Base-by-base conservation (phyloP, 257 asterid species). In the Thymus mandschuricus region DNA sequence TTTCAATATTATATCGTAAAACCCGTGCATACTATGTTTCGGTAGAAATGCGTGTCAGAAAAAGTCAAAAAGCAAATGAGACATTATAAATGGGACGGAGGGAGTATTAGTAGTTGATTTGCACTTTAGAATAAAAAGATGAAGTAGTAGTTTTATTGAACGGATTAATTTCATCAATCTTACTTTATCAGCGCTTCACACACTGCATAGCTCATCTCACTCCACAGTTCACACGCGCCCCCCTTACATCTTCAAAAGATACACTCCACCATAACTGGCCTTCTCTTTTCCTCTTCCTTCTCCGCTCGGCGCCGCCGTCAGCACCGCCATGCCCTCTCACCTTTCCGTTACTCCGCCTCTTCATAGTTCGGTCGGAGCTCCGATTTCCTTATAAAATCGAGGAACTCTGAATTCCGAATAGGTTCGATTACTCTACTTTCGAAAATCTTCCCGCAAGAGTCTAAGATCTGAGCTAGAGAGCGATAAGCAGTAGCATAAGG, bases 391-490 rank as follows among this genome's bases (percentile, higher is more conserved):
- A 46, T 12, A 46, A 45, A 64, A 29, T 64, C 13, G 29, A 48
- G 45, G 31, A 48, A 46, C 6, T 30, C 34, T 33, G 43, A 41
- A 41, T 43, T 21, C 21, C 27, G 35, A 64, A 28, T 55, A 44
- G 59, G 33, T 65, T 65, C 48, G 58, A 48, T 31, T 13, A 29
- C 13, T 46, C 30, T 4, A 12, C 34, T 45, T 46, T 46, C 45
- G n/a, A 43, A 29, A 64, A 45, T 64, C 10, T 27, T 56, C 33
- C 8, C 28, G 28, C 15, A 1, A 11, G 21, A 46, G 13, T 65
- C 58, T 48, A 65, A 65, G 70, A 65, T 65, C 59, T 65, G 70
- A 46, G 70, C 58, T 65, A n/a, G 58, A 65, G 58, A 48, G 45
- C 31, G 13, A 35, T 57, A 28, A 12, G 12, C 58, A 46, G 31